phyloP scores from a whole-genome alignment of 306 rosid species.

The Trifolium subterraneum region DNA sequence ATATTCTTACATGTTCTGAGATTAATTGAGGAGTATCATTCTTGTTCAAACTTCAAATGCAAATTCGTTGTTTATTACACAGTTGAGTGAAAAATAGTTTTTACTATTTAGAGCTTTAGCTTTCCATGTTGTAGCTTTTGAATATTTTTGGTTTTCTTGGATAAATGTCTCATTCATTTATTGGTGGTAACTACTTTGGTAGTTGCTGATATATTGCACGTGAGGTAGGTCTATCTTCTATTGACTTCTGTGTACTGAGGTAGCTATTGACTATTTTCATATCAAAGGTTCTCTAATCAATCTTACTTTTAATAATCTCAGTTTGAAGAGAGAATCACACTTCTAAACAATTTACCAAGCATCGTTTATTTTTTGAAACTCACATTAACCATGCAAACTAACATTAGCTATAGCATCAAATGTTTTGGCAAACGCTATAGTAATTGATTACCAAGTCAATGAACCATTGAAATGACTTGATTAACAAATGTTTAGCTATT shows the following conservation, averaged over 20 bases:
- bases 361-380: too few relatives aligned
- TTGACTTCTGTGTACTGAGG: not conserved
- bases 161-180: conserved; percentile 4
- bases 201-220: conserved; percentile 1
- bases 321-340: too few relatives aligned
- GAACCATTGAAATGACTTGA: too few relatives aligned
- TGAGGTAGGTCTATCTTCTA: conserved; percentile 2
- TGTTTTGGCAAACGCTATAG: too few relatives aligned
- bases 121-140: conserved; percentile 12
- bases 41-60: conserved; percentile 36
- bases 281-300: too few relatives aligned
- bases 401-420: too few relatives aligned
- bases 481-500: too few relatives aligned
- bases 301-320: too few relatives aligned
- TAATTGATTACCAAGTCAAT: too few relatives aligned
- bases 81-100: conserved; percentile 32
- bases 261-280: too few relatives aligned
- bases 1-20: conserved; percentile 53
- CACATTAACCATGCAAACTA: too few relatives aligned
- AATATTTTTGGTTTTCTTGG: conserved; percentile 3
- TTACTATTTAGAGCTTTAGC: conserved; percentile 2
- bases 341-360: too few relatives aligned
- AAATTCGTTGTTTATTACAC: conserved; percentile 29
- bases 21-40: conserved; percentile 43
- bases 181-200: conserved; percentile 11